Conservation (phyloP, 2,329 filamentous ascomycete species). For the Iodosphaeria phyllophila region DNA sequence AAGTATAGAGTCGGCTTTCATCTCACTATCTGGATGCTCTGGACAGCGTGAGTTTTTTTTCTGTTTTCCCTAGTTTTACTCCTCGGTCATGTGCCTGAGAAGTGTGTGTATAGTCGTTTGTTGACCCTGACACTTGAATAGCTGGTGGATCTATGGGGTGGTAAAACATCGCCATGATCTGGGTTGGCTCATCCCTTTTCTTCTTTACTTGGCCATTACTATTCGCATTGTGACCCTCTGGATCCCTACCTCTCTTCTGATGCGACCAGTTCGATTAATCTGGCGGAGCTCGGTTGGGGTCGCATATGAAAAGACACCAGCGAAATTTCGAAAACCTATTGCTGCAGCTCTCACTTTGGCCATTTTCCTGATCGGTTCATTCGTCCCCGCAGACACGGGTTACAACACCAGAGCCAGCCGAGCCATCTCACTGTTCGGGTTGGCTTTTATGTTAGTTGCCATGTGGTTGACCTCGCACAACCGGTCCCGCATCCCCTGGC, state of each 20-base stretch:
- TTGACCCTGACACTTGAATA: slow-evolving; percentile 4
- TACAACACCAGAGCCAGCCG: slow-evolving; percentile 71
- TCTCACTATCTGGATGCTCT: slow-evolving; percentile 20
- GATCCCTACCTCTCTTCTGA: slow-evolving; percentile 47
- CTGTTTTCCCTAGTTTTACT: not conserved
- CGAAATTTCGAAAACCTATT: slow-evolving; percentile 41
- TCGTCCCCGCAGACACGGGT: slow-evolving; percentile 48
- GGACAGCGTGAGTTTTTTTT: slow-evolving; percentile 15
- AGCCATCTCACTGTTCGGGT: slow-evolving; percentile 62
- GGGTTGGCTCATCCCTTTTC: slow-evolving; percentile 72
- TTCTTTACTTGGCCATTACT: slow-evolving; percentile 58
- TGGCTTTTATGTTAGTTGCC: slow-evolving; percentile 46
- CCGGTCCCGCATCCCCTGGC: slow-evolving; percentile 46
- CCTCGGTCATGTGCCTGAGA: not conserved
- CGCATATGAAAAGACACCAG: slow-evolving; percentile 43
- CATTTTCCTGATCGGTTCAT: slow-evolving; percentile 61
- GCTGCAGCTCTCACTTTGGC: slow-evolving; percentile 46
- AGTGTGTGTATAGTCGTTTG: not conserved
- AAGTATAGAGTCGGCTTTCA: slow-evolving; percentile 25
- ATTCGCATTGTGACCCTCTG: slow-evolving; percentile 60
- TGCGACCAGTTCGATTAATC: slow-evolving; percentile 42
- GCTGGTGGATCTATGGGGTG: slow-evolving; percentile 21
- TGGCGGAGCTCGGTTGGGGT: slow-evolving; percentile 49
- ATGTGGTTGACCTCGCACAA: slow-evolving; percentile 58
- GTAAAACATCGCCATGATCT: slow-evolving; percentile 51